Evolutionary conservation across 192 early-diverging fungal species (phyloP).

Genomic region (Rhizophagus clarus): DNA sequence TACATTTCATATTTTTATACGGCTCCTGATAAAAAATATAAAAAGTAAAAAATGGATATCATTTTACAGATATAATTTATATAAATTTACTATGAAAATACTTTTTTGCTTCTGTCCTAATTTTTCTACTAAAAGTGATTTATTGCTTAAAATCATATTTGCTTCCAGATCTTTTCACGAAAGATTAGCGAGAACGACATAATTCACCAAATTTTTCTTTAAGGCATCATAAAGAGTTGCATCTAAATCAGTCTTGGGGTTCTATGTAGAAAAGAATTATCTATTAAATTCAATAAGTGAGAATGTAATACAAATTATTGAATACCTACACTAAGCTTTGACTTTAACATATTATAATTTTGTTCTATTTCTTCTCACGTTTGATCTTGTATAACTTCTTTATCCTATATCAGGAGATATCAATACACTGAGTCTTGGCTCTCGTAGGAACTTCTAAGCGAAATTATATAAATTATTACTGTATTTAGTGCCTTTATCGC

Average conservation of each 20-base stretch:
- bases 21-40: slow-evolving; percentile 10
- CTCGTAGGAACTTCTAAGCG: slow-evolving; percentile 24
- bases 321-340: slow-evolving; percentile 15
- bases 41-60: neutral
- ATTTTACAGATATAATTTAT: neutral
- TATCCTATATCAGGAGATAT: slow-evolving; percentile 7
- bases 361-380: slow-evolving; percentile 3
- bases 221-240: neutral
- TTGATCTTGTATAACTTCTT: neutral
- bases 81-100: neutral
- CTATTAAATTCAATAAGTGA: neutral
- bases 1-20: slow-evolving; percentile 8
- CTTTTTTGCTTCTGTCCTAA: neutral
- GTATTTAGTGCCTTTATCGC: slow-evolving; percentile 3
- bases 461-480: slow-evolving; percentile 9
- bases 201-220: slow-evolving; percentile 4
- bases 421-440: slow-evolving; percentile 50
- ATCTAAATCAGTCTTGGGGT: neutral
- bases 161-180: neutral
- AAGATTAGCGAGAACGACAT: neutral
- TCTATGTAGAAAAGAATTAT: neutral
- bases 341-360: slow-evolving; percentile 16
- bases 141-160: neutral
- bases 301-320: slow-evolving; percentile 5
- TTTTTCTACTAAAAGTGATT: neutral